Percentiles rank a stretch among this genome's conserved stretches.
Conservation (phyloP, 2,329 filamentous ascomycete genomes). For the Cryphonectria japonica region DNA sequence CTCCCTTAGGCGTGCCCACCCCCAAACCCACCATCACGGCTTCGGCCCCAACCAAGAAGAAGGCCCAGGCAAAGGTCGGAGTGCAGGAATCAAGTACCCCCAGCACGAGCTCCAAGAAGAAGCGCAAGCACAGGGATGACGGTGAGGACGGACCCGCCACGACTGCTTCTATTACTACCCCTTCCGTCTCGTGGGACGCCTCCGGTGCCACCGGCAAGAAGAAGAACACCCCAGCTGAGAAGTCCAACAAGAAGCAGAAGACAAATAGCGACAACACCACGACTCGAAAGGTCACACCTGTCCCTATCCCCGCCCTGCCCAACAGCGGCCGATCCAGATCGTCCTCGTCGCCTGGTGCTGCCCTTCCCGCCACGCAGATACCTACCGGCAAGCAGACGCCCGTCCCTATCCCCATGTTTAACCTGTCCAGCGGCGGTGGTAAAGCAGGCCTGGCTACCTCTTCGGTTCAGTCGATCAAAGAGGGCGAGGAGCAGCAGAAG, state of each 20-base stretch:
- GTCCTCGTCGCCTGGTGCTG: constrained; percentile 22
- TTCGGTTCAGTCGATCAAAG: constrained; percentile 21
- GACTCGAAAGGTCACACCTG: constrained; percentile 23
- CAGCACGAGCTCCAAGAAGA: constrained; percentile 38
- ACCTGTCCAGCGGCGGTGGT: neutral
- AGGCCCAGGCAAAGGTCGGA: constrained; percentile 20
- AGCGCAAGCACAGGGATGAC: constrained; percentile 45
- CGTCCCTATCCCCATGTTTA: constrained; percentile 15
- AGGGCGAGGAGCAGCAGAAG: constrained; percentile 18
- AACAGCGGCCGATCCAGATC: constrained; percentile 4
- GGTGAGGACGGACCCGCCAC: constrained; percentile 31
- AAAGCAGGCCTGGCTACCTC: neutral
- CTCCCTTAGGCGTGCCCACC: constrained; percentile 61
- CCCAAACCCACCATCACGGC: constrained; percentile 34
- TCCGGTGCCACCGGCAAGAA: constrained; percentile 12
- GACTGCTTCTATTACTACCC: neutral
- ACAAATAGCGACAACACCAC: constrained; percentile 19
- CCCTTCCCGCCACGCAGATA: constrained; percentile 22
- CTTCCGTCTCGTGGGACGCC: constrained; percentile 26
- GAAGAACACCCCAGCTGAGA: constrained; percentile 30
- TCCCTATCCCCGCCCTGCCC: constrained; percentile 26
- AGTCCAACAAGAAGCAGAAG: constrained; percentile 29
- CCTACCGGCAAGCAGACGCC: constrained; percentile 20
- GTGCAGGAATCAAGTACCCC: constrained; percentile 24
- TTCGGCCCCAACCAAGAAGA: constrained; percentile 15